Percentiles rank a stretch among this genome's conserved stretches.
Conservation (phyloP, 1,284 basidiomycete genomes). For the Moniliophthora roreri region DNA sequence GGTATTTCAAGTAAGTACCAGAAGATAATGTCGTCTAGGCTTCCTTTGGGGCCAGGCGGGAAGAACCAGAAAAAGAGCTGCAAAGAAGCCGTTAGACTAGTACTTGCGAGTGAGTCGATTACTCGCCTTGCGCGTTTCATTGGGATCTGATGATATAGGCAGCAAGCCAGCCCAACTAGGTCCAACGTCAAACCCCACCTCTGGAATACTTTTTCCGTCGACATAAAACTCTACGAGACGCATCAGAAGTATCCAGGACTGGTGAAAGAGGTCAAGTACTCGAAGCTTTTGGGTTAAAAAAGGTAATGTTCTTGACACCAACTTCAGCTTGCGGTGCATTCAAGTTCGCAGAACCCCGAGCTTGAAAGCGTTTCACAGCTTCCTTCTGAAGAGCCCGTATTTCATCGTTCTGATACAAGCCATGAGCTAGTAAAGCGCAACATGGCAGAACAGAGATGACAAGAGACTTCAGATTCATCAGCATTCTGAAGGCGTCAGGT, state of each 20-base stretch:
- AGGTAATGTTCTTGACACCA: conserved; percentile 64
- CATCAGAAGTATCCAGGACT: neutral
- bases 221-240: conserved; percentile 61
- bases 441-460: no score
- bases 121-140: conserved; percentile 66
- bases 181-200: conserved; percentile 71
- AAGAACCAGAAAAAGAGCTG: conserved; percentile 89
- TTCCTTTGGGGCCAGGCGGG: conserved; percentile 72
- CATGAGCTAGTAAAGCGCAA: no score
- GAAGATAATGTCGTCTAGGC: conserved; percentile 70
- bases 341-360: conserved; percentile 14
- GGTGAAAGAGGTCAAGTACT: conserved; percentile 34
- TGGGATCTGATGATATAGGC: conserved; percentile 58
- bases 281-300: conserved; percentile 65
- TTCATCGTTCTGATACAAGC: conserved; percentile 26
- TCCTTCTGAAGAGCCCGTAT: conserved; percentile 36
- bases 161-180: conserved; percentile 75
- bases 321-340: conserved; percentile 3
- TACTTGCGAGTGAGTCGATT: conserved; percentile 1
- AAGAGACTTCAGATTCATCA: conserved; percentile 18
- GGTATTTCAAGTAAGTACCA: conserved; percentile 42
- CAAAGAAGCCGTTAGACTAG: neutral
- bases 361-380: conserved; percentile 41
- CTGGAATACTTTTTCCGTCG: conserved; percentile 62
- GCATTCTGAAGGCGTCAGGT: conserved; percentile 46